These are phyloP conservation scores for Salvia splendens DNA, from an alignment of 257 asterid genomes.

Conservation along the genomic window DNA sequence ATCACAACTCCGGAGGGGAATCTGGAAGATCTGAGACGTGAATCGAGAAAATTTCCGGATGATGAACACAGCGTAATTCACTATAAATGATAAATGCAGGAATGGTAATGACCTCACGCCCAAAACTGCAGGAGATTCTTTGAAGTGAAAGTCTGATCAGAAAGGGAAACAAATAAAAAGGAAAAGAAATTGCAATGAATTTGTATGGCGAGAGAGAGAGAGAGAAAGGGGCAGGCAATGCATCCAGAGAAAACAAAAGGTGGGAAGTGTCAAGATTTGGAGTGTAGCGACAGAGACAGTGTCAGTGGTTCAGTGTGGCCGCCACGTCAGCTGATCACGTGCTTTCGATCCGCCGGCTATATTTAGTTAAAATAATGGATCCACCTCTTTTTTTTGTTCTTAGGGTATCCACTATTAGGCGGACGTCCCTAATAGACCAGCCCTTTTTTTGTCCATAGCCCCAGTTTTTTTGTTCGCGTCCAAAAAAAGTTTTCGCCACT, in stretches of 20 bases:
- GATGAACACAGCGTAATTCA: no score
- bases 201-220: constrained; percentile 23
- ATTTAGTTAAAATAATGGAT: not conserved
- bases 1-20: constrained; percentile 13
- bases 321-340: constrained; percentile 27
- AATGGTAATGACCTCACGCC: constrained; percentile 12
- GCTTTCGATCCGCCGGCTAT: constrained; percentile 22
- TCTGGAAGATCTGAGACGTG: constrained; percentile 45
- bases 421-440: no score
- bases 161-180: not conserved
- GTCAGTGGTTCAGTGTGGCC: constrained; percentile 2
- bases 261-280: constrained; percentile 20
- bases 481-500: no score
- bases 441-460: no score
- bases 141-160: constrained; percentile 27
- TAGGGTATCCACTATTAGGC: no score
- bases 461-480: no score
- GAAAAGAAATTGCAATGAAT: not conserved
- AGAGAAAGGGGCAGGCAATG: constrained; percentile 18
- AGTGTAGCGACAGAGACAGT: not conserved
- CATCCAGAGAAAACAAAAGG: constrained; percentile 14
- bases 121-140: constrained; percentile 13
- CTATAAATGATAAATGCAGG: constrained; percentile 28
- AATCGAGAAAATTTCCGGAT: not conserved
- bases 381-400: no score